Base-by-base conservation (phyloP, 1,284 basidiomycete species). In the Puccinia coronata region DNA sequence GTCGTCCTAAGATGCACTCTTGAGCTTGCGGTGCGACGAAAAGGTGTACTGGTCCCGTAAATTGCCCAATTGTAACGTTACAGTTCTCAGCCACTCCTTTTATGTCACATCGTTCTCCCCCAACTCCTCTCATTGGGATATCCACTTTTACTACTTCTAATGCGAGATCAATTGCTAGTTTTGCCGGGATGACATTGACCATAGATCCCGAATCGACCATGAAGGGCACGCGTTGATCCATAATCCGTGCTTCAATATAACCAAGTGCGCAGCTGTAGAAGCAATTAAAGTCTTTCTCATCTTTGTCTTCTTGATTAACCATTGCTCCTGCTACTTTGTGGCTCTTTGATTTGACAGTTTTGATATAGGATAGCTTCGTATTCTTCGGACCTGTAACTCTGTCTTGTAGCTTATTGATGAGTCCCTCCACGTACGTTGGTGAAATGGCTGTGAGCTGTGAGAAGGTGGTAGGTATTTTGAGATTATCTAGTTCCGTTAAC, bases 111-210 rank as follows among this genome's bases (percentile, higher is more conserved):
- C 39, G 3, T 39, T 65, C 63, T 11, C 63, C 63, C 16, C 63
- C 63, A 39, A 65, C 25, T 36, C 63, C 63, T 20, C 18, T 36
- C 63, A 65, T 65, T 18, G 63, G 63, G 11, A 65, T 65, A 12
- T 65, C 63, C 34, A 65, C 63, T 20, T 65, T 20, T n/a, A 65
- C 63, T 39, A 65, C 63, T 65, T 65, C 63, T 9, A 65, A 25
- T 5, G 23, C 63, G 3, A 65, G 34, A 39, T 65, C 39, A 39
- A 43, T 65, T 4, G 63, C 63, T 2, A 28, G 16, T 25, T 39
- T 12, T 34, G 6, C 23, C 34, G 59, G 59, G 34, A 63, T 63
- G 14, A 63, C 59, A 31, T 63, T 57, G 20, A 57, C 55, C 55
- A 57, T 57, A 9, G 55, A 57, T 9, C 55, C 28, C 8, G 55